phyloP scores from a whole-genome alignment of 441 rosid species.

The Aquilaria agallochum region DNA sequence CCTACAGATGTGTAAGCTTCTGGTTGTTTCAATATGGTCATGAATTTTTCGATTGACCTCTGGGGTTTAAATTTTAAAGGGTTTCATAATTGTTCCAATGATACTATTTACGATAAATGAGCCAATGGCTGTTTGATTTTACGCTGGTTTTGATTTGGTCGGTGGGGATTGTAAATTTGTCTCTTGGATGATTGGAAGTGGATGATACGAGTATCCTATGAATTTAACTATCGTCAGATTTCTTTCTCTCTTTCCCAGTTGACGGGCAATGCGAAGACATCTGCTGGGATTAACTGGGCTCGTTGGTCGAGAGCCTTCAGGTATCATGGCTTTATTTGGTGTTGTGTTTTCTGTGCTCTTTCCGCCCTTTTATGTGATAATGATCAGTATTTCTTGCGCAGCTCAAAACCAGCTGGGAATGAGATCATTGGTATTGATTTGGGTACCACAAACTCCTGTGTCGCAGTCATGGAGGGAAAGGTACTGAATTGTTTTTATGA shows the following conservation, averaged over 20 bases:
- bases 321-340: constrained; percentile 24
- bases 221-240: not conserved
- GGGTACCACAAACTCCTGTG: constrained; percentile 98
- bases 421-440: constrained; percentile 94
- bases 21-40: not conserved
- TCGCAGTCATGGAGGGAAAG: constrained; percentile 96
- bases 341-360: not conserved
- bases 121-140: too few species aligned
- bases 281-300: constrained; percentile 45
- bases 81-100: too few species aligned
- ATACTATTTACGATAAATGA: too few species aligned
- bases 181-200: too few species aligned
- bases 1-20: constrained; percentile 55
- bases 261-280: constrained; percentile 44
- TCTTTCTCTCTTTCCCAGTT: constrained; percentile 35
- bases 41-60: not conserved
- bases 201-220: too few species aligned
- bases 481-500: constrained; percentile 22
- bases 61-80: not conserved
- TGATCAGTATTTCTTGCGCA: constrained; percentile 13
- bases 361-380: not conserved
- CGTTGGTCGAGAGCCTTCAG: constrained; percentile 71
- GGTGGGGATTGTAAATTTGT: too few species aligned
- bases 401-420: constrained; percentile 80
- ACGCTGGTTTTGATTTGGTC: too few species aligned